Percentiles rank a stretch among this genome's conserved stretches.
Evolutionary conservation across 345 rosid genomes (phyloP).

Genomic region (Rubroshorea leprosula): DNA sequence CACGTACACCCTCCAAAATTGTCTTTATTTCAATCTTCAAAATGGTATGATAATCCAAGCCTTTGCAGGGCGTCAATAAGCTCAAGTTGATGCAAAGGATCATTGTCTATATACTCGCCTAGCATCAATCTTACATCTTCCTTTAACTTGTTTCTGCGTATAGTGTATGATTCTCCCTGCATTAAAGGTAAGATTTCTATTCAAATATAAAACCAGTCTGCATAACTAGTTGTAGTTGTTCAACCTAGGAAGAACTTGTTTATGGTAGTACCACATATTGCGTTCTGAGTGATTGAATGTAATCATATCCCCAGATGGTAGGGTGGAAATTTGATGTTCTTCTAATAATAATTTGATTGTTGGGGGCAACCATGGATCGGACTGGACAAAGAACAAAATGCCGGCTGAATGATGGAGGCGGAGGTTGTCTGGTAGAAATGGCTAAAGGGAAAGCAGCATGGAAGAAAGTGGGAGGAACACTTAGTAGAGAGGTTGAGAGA

Average conservation of each 20-base stretch:
- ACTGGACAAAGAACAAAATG: background rate
- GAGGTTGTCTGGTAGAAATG: background rate
- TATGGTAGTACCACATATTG: background rate
- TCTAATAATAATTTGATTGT: constrained; percentile 2
- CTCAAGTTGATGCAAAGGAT: background rate
- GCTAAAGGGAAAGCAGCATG: background rate
- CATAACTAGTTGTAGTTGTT: no score
- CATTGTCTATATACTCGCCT: background rate
- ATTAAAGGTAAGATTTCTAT: background rate
- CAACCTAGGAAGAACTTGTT: no score
- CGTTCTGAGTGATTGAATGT: constrained; percentile 28
- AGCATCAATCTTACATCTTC: background rate
- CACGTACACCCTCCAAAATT: background rate
- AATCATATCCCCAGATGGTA: constrained; percentile 26
- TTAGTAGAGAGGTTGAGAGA: background rate
- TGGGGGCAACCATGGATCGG: background rate
- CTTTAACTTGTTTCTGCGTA: background rate
- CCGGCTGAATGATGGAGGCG: background rate
- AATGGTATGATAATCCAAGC: background rate
- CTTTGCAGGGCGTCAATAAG: background rate
- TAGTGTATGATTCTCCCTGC: background rate
- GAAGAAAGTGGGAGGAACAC: background rate
- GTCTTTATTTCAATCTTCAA: background rate
- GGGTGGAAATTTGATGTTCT: constrained; percentile 33
- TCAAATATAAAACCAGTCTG: no score